Conservation (phyloP, 2,329 filamentous ascomycete genomes). For the Beauveria sp. region DNA sequence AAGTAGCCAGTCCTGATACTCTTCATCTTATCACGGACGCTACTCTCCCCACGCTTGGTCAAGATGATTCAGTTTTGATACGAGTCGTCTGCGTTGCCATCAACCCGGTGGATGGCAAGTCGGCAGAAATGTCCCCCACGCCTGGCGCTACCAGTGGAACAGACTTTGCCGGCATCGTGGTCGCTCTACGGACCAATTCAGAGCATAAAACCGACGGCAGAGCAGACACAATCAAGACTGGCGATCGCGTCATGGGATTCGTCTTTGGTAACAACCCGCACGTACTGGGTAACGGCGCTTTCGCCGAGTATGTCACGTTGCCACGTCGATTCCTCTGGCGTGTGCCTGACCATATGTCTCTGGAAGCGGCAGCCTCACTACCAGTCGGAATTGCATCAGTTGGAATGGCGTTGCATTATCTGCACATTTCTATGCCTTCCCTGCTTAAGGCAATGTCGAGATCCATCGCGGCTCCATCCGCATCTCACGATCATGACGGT, state of each 20-base stretch:
- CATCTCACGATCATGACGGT: background rate
- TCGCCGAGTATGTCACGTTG: background rate
- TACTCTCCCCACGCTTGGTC: background rate
- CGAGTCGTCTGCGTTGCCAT: background rate
- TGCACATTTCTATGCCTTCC: background rate
- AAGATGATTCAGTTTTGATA: background rate
- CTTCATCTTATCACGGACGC: background rate
- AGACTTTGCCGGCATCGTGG: background rate
- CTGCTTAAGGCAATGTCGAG: background rate
- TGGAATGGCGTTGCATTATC: background rate
- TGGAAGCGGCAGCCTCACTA: background rate
- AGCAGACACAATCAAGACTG: background rate
- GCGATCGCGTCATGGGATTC: slow-evolving; percentile 1
- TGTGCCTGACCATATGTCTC: background rate
- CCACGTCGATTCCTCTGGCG: background rate
- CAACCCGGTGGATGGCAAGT: slow-evolving; percentile 9
- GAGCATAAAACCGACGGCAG: background rate
- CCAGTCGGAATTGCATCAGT: background rate
- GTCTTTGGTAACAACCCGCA: background rate
- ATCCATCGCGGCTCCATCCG: background rate
- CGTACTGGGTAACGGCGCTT: background rate
- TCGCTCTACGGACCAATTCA: background rate
- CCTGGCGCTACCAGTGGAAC: background rate
- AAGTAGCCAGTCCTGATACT: background rate
- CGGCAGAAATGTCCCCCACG: background rate